A percentile compares a stretch with the other conserved stretches of the same genome.
Conservation (phyloP, 805 yeast species). For the Wickerhamiella kazuoi region DNA sequence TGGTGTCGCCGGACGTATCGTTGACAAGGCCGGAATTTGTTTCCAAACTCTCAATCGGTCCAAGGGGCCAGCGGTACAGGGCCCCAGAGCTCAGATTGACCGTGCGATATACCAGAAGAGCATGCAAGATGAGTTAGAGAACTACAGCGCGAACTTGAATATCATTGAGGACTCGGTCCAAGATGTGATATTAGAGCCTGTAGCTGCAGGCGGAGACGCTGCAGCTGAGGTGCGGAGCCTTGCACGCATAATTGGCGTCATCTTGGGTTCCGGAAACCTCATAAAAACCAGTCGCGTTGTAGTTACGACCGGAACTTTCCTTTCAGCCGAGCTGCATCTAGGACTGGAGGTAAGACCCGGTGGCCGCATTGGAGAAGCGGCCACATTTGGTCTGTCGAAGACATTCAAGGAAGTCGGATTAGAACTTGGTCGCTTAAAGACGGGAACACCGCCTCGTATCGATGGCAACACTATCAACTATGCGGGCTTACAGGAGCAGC, state of each 20-base stretch:
- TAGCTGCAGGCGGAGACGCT: conserved; percentile 9
- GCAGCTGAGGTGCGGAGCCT: conserved; percentile 12
- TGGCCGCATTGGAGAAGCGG: conserved; percentile 84
- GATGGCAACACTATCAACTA: conserved; percentile 58
- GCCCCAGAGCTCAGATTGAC: conserved; percentile 94
- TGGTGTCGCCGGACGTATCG: conserved; percentile 74
- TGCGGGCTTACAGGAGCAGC: conserved; percentile 41
- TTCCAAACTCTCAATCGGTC: conserved; percentile 72
- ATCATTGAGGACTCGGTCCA: conserved; percentile 63
- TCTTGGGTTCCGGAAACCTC: conserved; percentile 48
- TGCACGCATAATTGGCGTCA: conserved; percentile 42
- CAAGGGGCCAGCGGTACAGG: conserved; percentile 95
- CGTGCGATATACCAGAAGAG: conserved; percentile 56
- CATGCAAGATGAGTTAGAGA: conserved; percentile 52
- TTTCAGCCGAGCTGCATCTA: conserved; percentile 86
- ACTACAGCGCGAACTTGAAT: conserved; percentile 36
- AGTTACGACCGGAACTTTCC: conserved; percentile 88
- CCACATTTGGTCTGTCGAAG: conserved; percentile 74
- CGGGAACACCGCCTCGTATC: conserved; percentile 93
- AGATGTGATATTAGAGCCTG: conserved; percentile 47
- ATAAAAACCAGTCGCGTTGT: conserved; percentile 52
- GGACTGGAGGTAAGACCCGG: conserved; percentile 70
- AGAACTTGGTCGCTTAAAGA: conserved; percentile 71
- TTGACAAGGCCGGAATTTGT: conserved; percentile 85
- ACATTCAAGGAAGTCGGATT: conserved; percentile 68